Conservation (phyloP, 345 rosid species). For the Eucalyptus pauciflora region DNA sequence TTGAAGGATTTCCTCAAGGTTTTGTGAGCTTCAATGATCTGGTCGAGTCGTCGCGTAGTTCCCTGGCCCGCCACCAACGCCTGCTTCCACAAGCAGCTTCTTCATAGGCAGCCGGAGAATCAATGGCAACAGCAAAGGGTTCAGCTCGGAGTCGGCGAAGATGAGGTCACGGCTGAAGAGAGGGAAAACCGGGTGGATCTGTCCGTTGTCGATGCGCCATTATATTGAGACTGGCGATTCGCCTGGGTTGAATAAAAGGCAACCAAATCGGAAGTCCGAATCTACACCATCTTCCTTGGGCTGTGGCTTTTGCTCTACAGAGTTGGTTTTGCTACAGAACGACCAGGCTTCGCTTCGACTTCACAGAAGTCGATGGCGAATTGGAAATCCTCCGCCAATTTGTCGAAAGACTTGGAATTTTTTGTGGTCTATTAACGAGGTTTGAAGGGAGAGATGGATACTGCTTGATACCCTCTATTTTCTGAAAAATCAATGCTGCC, state of each 20-base stretch:
- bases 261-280: constrained; percentile 34
- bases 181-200: constrained; percentile 34
- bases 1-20: not conserved
- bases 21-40: constrained; percentile 22
- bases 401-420: not conserved
- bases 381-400: not conserved
- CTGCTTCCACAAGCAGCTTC: constrained; percentile 22
- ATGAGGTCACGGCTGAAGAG: constrained; percentile 14
- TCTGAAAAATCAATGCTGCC: not conserved
- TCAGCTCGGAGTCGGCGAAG: not conserved
- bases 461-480: not conserved
- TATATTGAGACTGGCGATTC: constrained; percentile 26
- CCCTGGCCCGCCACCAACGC: not conserved
- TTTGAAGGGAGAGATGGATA: not conserved
- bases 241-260: not conserved
- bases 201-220: constrained; percentile 23
- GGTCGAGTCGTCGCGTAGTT: constrained; percentile 34
- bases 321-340: not conserved
- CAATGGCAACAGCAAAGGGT: not conserved
- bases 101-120: constrained; percentile 7
- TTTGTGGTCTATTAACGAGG: not conserved
- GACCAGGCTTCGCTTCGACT: not conserved
- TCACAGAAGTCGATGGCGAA: not conserved
- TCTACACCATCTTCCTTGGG: not conserved
- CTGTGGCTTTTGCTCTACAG: not conserved